Percentiles rank a stretch among this genome's conserved stretches.
Conservation (phyloP, 1,284 basidiomycete genomes). For the Pterulicium gracile region DNA sequence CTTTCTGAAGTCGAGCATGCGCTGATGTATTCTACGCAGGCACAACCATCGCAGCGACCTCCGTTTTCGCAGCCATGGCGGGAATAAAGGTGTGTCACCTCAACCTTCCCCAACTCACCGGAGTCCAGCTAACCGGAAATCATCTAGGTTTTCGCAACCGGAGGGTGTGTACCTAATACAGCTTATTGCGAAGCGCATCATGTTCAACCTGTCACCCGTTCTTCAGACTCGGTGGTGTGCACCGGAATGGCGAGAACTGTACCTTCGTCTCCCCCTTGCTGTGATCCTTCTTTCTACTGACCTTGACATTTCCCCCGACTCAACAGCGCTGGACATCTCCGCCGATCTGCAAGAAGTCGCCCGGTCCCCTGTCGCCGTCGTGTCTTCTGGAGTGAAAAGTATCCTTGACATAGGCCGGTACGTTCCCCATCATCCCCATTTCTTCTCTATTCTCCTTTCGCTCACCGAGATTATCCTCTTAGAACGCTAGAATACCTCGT, state of each 20-base stretch:
- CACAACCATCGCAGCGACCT: constrained; percentile 84
- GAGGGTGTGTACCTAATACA: constrained; percentile 69
- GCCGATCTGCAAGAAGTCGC: constrained; percentile 82
- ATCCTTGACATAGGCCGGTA: constrained; percentile 88
- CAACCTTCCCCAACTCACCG: constrained; percentile 1
- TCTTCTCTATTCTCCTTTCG: constrained; percentile 4
- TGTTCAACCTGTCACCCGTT: too few relatives aligned
- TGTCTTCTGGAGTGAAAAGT: constrained; percentile 93
- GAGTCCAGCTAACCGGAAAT: constrained; percentile 4
- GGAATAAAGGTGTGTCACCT: constrained; percentile 60
- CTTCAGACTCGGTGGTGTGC: constrained; percentile 77
- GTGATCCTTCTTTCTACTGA: constrained; percentile 3
- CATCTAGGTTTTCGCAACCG: constrained; percentile 66
- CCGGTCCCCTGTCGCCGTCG: constrained; percentile 78
- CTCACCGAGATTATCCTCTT: constrained; percentile 3
- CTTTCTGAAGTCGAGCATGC: too few relatives aligned
- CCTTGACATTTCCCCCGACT: constrained; percentile 7
- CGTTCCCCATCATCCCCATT: constrained; percentile 7
- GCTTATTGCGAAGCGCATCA: too few relatives aligned
- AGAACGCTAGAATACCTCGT: constrained; percentile 93
- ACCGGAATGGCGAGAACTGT: constrained; percentile 87
- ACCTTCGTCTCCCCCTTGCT: constrained; percentile 18
- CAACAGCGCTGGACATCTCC: constrained; percentile 86
- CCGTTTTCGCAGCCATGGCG: constrained; percentile 70
- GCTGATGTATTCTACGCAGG: constrained; percentile 21